Evolutionary conservation across 2,329 filamentous ascomycete genomes (phyloP), one percentile per base, ranked within the genome.

Genomic region (Coleophoma cylindrospora): DNA sequence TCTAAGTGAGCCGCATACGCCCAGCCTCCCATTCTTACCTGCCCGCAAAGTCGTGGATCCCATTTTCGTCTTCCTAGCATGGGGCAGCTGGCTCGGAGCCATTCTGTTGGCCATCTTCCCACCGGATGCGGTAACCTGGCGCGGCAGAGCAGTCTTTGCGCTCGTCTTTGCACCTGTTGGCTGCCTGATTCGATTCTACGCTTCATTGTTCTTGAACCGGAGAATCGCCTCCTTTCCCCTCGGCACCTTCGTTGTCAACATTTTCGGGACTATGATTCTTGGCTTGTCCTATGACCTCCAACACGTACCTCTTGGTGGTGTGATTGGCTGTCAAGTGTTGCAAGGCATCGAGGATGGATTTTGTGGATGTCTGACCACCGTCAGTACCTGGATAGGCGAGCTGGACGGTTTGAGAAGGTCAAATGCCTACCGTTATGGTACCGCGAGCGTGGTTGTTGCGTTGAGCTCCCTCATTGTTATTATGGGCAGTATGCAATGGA

Each of bases 201-300:
- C 80, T 1, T 87, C 87, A 0, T 64, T 87, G 7, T 67, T 73
- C 21, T 76, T 96, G n/a, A 96, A 96, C 60, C 72, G 78, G 0
- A 74, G 80, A 17, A 58, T 82, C 0, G 67, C 81, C 0, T 70
- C 76, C 0, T 96, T 96, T 57, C 92, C 92, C 0, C 67, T 96
- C 0, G 92, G 92, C 2, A 97, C 92, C 0, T 96, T 96, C 60
- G 70, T 73, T 0, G 89, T 87, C 27, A 97, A 97, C 61, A 74
- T 95, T 4, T 65, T 86, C 13, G 92, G 91, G 4, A 91, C 89
- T 0, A 77, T 77, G 0, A 68, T 96, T 14, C 67, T 95, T 45
- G 91, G 81, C 13, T 84, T 90, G 76, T 79, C 83, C 32, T 95
- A 81, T 72, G 87, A 95, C 62, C 70, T 96, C 46, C 87, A 90